These are phyloP conservation scores for Carex myosuroides DNA, from an alignment of 176 grass and related monocot species.

Conservation along the genomic window DNA sequence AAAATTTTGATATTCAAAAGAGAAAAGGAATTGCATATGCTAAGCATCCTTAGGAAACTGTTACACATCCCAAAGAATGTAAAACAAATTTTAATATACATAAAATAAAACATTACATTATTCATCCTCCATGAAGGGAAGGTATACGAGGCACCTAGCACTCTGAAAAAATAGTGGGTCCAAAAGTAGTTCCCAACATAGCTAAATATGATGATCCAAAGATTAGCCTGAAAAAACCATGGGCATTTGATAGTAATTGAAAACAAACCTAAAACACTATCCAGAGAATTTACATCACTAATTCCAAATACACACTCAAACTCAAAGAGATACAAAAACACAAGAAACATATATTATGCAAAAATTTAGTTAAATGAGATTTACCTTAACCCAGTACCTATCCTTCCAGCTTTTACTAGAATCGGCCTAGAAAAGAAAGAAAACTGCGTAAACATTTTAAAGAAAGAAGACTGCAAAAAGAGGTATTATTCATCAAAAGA, in stretches of 20 bases:
- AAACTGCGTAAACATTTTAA: not conserved
- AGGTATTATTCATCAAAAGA: not conserved
- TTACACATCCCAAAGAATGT: not conserved
- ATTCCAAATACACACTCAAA: not conserved
- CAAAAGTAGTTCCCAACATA: conserved; percentile 99
- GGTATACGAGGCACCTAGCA: conserved; percentile 92
- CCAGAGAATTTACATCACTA: conserved; percentile 6
- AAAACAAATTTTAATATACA: not conserved
- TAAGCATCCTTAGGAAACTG: not conserved
- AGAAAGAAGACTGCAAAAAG: not conserved
- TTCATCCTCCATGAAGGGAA: conserved; percentile 99
- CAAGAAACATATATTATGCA: not conserved
- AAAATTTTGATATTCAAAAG: not conserved
- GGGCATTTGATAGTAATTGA: not conserved
- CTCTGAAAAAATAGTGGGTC: conserved; percentile 98
- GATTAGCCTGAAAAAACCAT: conserved; percentile 71
- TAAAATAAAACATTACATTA: conserved; percentile 57
- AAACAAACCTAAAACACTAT: not conserved
- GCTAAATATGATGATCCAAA: conserved; percentile 98
- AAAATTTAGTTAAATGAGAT: conserved; percentile 16
- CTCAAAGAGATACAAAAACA: not conserved
- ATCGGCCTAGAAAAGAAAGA: conserved; percentile 54
- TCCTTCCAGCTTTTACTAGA: conserved; percentile 52
- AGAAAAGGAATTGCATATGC: not conserved
- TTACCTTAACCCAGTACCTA: conserved; percentile 93